Base-by-base conservation (phyloP, 306 rosid species). In the Mimosa pudica region DNA sequence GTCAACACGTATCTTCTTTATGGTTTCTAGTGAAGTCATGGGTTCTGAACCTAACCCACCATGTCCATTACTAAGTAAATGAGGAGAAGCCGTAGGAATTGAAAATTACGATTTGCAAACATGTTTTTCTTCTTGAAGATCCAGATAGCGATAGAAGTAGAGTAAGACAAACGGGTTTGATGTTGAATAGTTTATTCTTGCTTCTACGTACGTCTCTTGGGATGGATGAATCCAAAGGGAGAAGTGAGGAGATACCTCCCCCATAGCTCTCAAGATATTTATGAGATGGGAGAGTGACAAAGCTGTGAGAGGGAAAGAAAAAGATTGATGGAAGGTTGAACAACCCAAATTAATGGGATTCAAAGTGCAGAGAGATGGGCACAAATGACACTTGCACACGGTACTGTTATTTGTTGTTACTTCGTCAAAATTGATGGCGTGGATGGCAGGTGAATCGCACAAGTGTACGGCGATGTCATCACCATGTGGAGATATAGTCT, bases 171-270 rank as follows among this genome's bases (percentile, higher is more conserved):
- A 20, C 35, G 62, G 67, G 77, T 82, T 82, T 63, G 13, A 4
- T 82, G 44, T 63, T 62, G 62, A 77, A 17, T 64, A 32, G 75
- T 72, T 82, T 13, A 72, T 57, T 82, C 42, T 77, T 11, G 57
- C 13, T 36, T 45, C 9, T 64, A 8, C 82, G 7, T 55, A 73
- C 76, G 80, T 66, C 65, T 82, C 82, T 55, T 10, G 3, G 75
- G 24, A 66, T 30, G 48, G 10, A 71, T 24, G 69, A 48, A 42
- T 33, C 74, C 75, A 61, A 52, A 10, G 4, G 12, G 49, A 16
- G 41, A 76, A 71, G 0, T 16, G 60, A 52, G 8, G 69, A 33
- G 18, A 75, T 33, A 32, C 20, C 44, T 18, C 10, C 32, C 54
- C n/a, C 12, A 24, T 46, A 70, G 6, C 33, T 45, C 11, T 24